These are phyloP conservation scores for Pseudogymnoascus sp. DNA, from an alignment of 2,329 filamentous ascomycete species.

Conservation along the genomic window DNA sequence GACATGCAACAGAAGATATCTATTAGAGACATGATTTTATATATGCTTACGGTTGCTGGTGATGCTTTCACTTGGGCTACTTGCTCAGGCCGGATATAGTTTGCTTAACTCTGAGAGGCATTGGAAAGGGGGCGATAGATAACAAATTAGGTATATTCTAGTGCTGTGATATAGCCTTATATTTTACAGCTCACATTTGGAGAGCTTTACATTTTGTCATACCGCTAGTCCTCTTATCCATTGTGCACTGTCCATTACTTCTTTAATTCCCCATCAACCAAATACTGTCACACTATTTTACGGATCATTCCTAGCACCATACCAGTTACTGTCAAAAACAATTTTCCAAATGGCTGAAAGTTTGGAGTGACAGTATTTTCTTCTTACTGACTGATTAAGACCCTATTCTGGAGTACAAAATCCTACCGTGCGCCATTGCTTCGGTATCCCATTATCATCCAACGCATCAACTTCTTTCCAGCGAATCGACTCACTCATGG, in stretches of 20 bases:
- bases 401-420: not conserved
- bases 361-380: not conserved
- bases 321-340: not conserved
- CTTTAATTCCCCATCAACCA: not conserved
- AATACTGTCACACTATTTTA: not conserved
- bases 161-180: not conserved
- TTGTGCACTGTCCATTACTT: not conserved
- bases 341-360: not conserved
- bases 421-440: not conserved
- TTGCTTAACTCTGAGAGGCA: constrained; percentile 6
- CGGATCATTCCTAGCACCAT: too few species aligned
- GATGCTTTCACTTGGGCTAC: constrained; percentile 2
- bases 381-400: not conserved
- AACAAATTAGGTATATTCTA: not conserved
- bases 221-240: not conserved
- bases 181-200: not conserved
- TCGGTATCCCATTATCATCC: not conserved
- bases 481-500: not conserved
- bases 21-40: constrained; percentile 2
- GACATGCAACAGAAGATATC: constrained; percentile 1
- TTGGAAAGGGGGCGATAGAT: not conserved
- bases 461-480: not conserved
- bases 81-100: constrained; percentile 10
- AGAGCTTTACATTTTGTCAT: not conserved
- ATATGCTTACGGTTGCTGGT: constrained; percentile 8